Evolutionary conservation across 805 yeast species (phyloP).

Genomic region (Wickerhamiella allomyrinae): DNA sequence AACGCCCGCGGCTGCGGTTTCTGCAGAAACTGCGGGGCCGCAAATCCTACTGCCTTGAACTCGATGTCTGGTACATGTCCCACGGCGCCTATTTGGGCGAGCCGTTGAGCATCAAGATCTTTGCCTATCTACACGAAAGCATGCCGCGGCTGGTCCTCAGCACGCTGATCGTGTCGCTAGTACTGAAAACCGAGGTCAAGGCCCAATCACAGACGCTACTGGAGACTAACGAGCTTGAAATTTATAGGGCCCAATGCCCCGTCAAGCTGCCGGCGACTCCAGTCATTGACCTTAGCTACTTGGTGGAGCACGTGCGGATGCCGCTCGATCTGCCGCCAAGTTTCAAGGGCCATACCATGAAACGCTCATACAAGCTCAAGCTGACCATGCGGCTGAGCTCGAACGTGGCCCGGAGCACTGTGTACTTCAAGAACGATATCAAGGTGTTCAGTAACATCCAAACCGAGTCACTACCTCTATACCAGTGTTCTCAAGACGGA

Average conservation of each 20-base stretch:
- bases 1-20: neutral
- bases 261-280: neutral
- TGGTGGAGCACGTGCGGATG: neutral
- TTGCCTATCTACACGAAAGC: neutral
- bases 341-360: constrained; percentile 1
- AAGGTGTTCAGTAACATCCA: neutral
- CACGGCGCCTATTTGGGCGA: neutral
- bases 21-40: constrained; percentile 1
- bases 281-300: neutral
- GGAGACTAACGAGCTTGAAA: neutral
- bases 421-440: neutral
- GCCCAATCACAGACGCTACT: neutral
- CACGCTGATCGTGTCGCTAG: neutral
- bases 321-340: neutral
- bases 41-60: neutral
- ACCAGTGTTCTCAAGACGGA: neutral
- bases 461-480: neutral
- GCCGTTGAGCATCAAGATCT: neutral
- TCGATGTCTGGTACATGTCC: constrained; percentile 1
- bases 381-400: neutral
- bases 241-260: neutral
- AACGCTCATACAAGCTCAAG: constrained; percentile 1
- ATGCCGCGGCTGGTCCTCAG: neutral
- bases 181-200: constrained; percentile 1
- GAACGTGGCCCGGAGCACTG: neutral